A percentile compares a stretch with the other conserved stretches of the same genome.
These are phyloP conservation scores for Dinochytrium kinnereticum DNA, from an alignment of 371 early-diverging fungal species.

Conservation along the genomic window DNA sequence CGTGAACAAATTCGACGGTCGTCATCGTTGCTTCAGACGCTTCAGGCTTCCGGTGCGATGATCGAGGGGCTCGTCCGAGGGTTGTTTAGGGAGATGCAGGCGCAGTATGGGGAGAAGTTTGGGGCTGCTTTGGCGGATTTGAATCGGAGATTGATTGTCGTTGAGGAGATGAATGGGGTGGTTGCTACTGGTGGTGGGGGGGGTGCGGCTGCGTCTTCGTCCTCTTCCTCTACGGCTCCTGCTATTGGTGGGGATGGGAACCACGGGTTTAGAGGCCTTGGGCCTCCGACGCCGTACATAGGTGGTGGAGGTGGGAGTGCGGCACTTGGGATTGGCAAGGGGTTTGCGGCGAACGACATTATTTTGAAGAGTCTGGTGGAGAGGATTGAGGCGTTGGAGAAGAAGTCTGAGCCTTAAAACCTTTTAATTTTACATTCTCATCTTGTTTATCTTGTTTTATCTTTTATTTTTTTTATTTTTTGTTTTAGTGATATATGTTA, in stretches of 20 bases:
- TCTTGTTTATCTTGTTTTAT: background rate
- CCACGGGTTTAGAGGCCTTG: slow-evolving; percentile 33
- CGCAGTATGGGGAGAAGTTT: slow-evolving; percentile 52
- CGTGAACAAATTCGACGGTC: slow-evolving; percentile 80
- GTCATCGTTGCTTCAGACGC: slow-evolving; percentile 74
- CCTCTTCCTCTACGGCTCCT: too few relatives aligned
- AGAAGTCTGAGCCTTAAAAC: slow-evolving; percentile 17
- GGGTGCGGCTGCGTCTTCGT: background rate
- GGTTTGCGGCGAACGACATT: background rate
- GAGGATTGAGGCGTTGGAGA: slow-evolving; percentile 41
- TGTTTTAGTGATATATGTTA: background rate
- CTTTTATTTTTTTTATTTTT: background rate
- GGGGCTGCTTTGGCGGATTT: slow-evolving; percentile 49
- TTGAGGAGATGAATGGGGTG: slow-evolving; percentile 39
- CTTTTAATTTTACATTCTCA: background rate
- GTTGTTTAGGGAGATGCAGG: slow-evolving; percentile 76
- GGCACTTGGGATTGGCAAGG: background rate
- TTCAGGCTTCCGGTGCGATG: slow-evolving; percentile 73
- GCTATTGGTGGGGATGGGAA: too few relatives aligned
- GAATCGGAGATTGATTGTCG: slow-evolving; percentile 37
- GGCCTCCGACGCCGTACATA: slow-evolving; percentile 28
- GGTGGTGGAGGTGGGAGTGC: background rate
- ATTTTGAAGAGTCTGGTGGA: slow-evolving; percentile 35
- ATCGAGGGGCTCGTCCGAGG: slow-evolving; percentile 76
- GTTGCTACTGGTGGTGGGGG: background rate